phyloP scores from a whole-genome alignment of 306 rosid genomes.

The Lupinus albus region DNA sequence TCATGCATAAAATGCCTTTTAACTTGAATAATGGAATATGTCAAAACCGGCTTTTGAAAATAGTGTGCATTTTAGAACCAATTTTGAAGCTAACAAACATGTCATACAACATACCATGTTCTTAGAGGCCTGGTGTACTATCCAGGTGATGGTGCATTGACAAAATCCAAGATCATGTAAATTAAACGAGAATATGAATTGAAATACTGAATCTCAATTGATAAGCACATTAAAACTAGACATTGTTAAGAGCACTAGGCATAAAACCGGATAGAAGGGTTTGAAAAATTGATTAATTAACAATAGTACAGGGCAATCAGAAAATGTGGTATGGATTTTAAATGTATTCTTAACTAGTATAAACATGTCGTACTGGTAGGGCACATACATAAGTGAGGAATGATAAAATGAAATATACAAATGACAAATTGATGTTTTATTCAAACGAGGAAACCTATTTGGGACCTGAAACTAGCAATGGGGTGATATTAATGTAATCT shows the following conservation, averaged over 20 bases:
- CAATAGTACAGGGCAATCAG: slow-evolving; percentile 13
- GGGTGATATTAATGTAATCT: background rate
- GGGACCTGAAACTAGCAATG: slow-evolving; percentile 1
- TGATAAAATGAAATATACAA: slow-evolving; percentile 12
- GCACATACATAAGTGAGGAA: slow-evolving; percentile 1
- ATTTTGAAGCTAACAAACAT: slow-evolving; percentile 14
- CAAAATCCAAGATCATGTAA: background rate
- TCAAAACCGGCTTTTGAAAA: background rate
- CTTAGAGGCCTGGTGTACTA: background rate
- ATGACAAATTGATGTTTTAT: background rate
- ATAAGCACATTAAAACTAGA: background rate
- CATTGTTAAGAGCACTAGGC: slow-evolving; percentile 9
- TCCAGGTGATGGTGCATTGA: background rate
- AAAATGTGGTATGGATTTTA: background rate
- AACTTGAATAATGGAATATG: background rate
- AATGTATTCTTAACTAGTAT: background rate
- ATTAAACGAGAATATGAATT: slow-evolving; percentile 4
- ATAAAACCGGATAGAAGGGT: background rate
- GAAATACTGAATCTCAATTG: slow-evolving; percentile 8
- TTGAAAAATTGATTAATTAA: slow-evolving; percentile 1
- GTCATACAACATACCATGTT: slow-evolving; percentile 16
- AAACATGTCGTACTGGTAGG: slow-evolving; percentile 1
- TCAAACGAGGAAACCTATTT: slow-evolving; percentile 7
- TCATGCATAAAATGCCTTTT: slow-evolving; percentile 7
- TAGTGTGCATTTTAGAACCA: background rate